phyloP scores from a whole-genome alignment of 2,329 filamentous ascomycete genomes.

The Neonectria magnoliae region DNA sequence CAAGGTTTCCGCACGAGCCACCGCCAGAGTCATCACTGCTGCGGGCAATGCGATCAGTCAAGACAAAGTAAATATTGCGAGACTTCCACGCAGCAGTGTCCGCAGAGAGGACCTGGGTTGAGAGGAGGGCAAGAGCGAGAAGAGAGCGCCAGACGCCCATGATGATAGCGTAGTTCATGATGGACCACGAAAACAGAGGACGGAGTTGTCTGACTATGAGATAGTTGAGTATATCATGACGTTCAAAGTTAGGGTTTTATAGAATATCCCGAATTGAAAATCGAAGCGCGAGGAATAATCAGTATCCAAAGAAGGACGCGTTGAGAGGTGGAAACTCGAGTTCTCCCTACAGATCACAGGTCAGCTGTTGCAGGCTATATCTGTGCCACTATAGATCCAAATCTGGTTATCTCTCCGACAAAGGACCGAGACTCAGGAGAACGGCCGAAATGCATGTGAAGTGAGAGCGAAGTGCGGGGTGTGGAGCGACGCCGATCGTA shows the following conservation, averaged over 20 bases:
- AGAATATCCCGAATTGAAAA: not conserved
- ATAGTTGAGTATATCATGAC: not conserved
- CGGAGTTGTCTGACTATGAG: not conserved
- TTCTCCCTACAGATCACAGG: not conserved
- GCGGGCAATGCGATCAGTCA: slow-evolving; percentile 66
- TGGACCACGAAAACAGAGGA: not conserved
- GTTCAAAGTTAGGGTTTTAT: not conserved
- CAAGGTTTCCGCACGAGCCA: slow-evolving; percentile 53
- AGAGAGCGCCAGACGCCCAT: not conserved
- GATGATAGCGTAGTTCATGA: not conserved
- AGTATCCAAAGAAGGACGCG: not conserved
- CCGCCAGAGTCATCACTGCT: slow-evolving; percentile 55
- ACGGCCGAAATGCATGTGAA: not conserved
- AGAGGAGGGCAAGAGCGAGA: not conserved
- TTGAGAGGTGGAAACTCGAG: not conserved
- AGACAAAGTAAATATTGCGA: slow-evolving; percentile 66
- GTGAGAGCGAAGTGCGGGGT: not conserved
- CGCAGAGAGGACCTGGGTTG: slow-evolving; percentile 35
- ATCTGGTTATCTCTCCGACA: not conserved
- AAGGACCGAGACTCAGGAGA: not conserved
- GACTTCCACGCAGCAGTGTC: slow-evolving; percentile 59
- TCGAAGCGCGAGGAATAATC: not conserved
- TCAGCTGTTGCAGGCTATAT: not conserved
- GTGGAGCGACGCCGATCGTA: not conserved
- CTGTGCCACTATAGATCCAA: not conserved